Evolutionary conservation across 257 asterid genomes (phyloP).

Genomic region (Fraxinus pennsylvanica): DNA sequence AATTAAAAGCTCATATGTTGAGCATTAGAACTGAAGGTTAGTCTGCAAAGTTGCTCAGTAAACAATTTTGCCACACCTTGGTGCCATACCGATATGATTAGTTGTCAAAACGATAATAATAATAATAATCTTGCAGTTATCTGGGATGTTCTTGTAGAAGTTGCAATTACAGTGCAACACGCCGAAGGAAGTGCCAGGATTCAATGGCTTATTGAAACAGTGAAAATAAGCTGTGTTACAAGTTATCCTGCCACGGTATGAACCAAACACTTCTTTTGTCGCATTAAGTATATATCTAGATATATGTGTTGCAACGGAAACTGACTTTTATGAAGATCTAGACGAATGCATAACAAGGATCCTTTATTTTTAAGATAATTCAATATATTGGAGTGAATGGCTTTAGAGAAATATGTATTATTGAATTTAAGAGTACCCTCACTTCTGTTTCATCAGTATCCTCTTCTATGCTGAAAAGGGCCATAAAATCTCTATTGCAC

Average conservation of each 20-base stretch:
- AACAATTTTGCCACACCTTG: background rate
- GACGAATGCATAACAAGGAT: background rate
- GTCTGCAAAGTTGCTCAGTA: conserved; percentile 24
- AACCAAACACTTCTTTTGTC: background rate
- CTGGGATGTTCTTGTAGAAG: conserved; percentile 79
- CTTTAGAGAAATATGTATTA: background rate
- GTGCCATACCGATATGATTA: conserved; percentile 18
- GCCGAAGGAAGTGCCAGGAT: conserved; percentile 60
- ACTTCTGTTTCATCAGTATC: background rate
- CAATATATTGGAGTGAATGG: background rate
- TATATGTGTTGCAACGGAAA: background rate
- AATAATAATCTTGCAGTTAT: conserved; percentile 48
- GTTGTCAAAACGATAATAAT: background rate
- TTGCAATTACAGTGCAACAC: conserved; percentile 60
- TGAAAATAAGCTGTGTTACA: conserved; percentile 73
- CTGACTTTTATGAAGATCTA: background rate
- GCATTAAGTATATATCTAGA: too few relatives aligned
- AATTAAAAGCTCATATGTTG: conserved; percentile 59
- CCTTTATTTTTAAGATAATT: background rate
- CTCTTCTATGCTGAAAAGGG: background rate
- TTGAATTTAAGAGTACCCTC: background rate
- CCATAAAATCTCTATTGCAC: background rate
- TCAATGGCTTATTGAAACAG: conserved; percentile 81
- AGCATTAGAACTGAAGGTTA: conserved; percentile 65
- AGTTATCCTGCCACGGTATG: conserved; percentile 90